Conservation (phyloP, 345 rosid genomes). For the Combretum micranthum region DNA sequence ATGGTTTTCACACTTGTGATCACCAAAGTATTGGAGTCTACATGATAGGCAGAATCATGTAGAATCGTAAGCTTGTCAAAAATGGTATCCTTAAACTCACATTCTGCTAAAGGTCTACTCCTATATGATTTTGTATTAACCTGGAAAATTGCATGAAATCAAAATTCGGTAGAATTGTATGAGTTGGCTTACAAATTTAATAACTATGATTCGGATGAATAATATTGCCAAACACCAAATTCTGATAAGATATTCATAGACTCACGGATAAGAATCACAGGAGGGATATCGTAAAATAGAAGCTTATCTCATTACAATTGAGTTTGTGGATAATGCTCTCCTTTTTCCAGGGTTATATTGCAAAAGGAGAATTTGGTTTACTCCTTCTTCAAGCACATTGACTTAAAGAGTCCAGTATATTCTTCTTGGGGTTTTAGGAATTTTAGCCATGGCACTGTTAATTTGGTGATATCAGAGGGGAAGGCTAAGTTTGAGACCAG, state of each 20-base stretch:
- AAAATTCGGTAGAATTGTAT: no score
- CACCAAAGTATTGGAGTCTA: no score
- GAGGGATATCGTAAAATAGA: background rate
- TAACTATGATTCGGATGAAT: no score
- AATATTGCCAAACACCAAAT: background rate
- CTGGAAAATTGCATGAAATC: no score
- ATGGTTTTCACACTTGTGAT: no score
- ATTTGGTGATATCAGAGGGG: conserved; percentile 75
- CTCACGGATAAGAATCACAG: no score
- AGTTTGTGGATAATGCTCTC: background rate
- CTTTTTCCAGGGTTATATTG: conserved; percentile 12
- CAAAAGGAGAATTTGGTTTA: conserved; percentile 10
- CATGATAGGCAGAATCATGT: no score
- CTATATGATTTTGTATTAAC: no score
- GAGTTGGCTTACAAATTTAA: no score
- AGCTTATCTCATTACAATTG: background rate
- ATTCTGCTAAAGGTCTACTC: no score
- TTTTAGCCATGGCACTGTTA: conserved; percentile 59
- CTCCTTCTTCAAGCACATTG: conserved; percentile 8
- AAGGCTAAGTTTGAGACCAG: conserved; percentile 81
- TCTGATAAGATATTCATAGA: background rate
- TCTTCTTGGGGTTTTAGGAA: conserved; percentile 33
- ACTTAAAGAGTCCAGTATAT: conserved; percentile 10
- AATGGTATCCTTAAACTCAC: no score
- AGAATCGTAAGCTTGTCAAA: no score